These are phyloP conservation scores for Apiospora marii DNA, from an alignment of 2,329 filamentous ascomycete genomes.

Conservation along the genomic window DNA sequence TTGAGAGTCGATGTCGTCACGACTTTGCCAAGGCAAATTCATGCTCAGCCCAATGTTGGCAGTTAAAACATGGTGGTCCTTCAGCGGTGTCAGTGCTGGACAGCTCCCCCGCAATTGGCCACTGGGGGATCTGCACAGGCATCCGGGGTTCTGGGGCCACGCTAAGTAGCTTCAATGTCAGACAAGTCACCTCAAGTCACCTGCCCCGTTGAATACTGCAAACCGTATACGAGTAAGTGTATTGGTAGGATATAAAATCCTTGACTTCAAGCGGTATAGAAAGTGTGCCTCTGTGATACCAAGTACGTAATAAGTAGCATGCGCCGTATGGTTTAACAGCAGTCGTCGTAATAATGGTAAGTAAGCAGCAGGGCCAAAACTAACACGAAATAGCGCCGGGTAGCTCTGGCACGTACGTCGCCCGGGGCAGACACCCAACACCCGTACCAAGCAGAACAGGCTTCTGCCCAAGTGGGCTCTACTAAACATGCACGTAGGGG, in stretches of 20 bases:
- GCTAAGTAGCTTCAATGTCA: not conserved
- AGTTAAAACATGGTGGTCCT: not conserved
- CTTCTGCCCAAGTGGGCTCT: not conserved
- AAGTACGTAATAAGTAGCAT: too few species aligned
- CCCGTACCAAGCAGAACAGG: not conserved
- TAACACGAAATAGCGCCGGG: not conserved
- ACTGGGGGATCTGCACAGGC: constrained; percentile 6
- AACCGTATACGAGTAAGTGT: too few species aligned
- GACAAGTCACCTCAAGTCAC: not conserved
- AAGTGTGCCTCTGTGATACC: too few species aligned
- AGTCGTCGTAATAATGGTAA: not conserved
- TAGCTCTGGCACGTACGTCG: not conserved
- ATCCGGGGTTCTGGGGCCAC: not conserved
- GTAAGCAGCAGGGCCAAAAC: not conserved
- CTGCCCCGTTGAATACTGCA: too few species aligned
- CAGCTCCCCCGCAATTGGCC: not conserved
- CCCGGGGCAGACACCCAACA: not conserved
- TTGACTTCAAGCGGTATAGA: too few species aligned
- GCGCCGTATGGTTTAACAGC: too few species aligned
- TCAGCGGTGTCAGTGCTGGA: not conserved
- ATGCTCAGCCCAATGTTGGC: not conserved
- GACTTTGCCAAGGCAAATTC: not conserved
- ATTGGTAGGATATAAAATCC: too few species aligned
- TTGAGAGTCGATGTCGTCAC: constrained; percentile 5
- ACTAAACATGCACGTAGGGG: not conserved